Percentiles rank a stretch among this genome's conserved stretches.
These are phyloP conservation scores for Hemisphaericaspora nanyangensis DNA, from an alignment of 805 yeast genomes.

Conservation along the genomic window DNA sequence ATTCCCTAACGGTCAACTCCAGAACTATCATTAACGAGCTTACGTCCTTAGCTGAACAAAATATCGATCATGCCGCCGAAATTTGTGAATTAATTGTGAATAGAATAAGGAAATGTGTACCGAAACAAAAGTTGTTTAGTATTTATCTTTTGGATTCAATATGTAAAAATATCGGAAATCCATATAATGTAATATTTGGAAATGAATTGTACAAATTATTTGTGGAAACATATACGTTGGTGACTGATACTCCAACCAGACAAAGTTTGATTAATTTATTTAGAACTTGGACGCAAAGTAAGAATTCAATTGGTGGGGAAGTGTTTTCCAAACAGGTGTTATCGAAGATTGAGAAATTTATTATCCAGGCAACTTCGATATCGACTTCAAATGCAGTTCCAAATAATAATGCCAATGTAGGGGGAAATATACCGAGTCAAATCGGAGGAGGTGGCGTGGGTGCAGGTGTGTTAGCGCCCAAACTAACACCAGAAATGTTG, in stretches of 20 bases:
- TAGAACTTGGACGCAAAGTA: slow-evolving; percentile 30
- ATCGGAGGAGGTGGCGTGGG: background rate
- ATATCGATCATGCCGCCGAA: slow-evolving; percentile 27
- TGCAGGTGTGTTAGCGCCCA: background rate
- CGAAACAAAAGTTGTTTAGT: slow-evolving; percentile 33
- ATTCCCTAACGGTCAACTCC: slow-evolving; percentile 24
- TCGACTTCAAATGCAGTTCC: slow-evolving; percentile 11
- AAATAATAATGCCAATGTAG: slow-evolving; percentile 4
- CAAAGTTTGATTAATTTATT: slow-evolving; percentile 38
- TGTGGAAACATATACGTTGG: slow-evolving; percentile 37
- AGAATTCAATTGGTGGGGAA: background rate
- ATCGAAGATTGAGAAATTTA: slow-evolving; percentile 33
- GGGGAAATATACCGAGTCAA: too few species aligned
- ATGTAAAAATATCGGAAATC: slow-evolving; percentile 41
- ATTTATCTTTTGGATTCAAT: slow-evolving; percentile 41
- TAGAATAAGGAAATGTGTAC: slow-evolving; percentile 33
- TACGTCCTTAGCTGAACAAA: slow-evolving; percentile 33
- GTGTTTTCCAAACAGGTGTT: slow-evolving; percentile 28
- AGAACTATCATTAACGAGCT: slow-evolving; percentile 36
- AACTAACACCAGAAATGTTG: slow-evolving; percentile 28
- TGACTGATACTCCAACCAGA: slow-evolving; percentile 37
- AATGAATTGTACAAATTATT: slow-evolving; percentile 30
- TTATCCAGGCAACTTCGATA: slow-evolving; percentile 31
- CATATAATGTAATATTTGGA: slow-evolving; percentile 38
- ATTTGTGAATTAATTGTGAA: slow-evolving; percentile 33